A percentile compares a stretch with the other conserved stretches of the same genome.
These are phyloP conservation scores for Ascosphaera aggregata DNA, from an alignment of 2,329 filamentous ascomycete genomes.

Conservation along the genomic window DNA sequence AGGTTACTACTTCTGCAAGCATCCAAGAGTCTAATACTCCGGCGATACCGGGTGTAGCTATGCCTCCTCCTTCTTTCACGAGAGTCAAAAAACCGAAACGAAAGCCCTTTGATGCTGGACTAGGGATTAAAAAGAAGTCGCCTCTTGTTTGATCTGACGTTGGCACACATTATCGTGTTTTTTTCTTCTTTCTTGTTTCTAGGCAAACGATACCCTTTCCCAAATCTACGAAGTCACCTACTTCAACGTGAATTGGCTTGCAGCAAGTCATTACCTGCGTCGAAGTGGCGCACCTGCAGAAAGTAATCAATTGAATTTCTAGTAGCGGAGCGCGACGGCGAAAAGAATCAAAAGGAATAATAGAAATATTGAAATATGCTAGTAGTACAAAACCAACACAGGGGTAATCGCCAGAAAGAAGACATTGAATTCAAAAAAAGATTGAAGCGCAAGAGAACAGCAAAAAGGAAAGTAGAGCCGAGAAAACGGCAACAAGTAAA, in stretches of 20 bases:
- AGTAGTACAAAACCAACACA: conserved; percentile 6
- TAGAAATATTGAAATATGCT: conserved; percentile 4
- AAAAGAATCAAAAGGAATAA: too few relatives aligned
- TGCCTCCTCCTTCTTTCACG: conserved; percentile 41
- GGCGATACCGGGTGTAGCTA: conserved; percentile 13
- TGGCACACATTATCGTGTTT: neutral
- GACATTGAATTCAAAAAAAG: conserved; percentile 5
- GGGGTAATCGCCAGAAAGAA: conserved; percentile 6
- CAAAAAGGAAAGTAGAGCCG: conserved; percentile 1
- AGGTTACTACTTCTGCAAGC: conserved; percentile 12
- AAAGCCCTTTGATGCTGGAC: conserved; percentile 47
- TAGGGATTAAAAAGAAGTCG: conserved; percentile 76
- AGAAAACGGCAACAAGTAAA: neutral
- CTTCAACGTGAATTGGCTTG: too few relatives aligned
- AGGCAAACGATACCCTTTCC: neutral
- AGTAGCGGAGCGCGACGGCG: too few relatives aligned
- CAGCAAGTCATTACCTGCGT: too few relatives aligned
- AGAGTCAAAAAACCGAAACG: conserved; percentile 57
- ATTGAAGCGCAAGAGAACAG: conserved; percentile 4
- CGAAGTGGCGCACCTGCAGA: too few relatives aligned
- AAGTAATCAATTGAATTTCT: too few relatives aligned
- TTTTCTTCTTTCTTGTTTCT: neutral
- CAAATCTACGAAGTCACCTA: too few relatives aligned
- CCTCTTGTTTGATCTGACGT: conserved; percentile 25
- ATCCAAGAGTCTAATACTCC: conserved; percentile 12